phyloP scores from a whole-genome alignment of 176 grass and related monocot genomes.

The Coix lacrymajobi region DNA sequence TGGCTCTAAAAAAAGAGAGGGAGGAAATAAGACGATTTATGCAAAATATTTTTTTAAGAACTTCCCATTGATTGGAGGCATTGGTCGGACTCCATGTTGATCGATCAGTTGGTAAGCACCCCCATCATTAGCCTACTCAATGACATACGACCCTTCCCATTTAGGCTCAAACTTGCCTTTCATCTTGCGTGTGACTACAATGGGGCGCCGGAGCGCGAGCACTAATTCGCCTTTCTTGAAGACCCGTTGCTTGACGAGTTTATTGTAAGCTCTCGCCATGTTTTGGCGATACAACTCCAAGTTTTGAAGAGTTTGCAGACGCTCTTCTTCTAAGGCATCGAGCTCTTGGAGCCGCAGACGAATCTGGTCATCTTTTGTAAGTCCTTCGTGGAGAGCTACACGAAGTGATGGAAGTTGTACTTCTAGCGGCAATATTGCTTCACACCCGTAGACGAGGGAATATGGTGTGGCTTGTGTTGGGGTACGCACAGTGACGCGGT shows the following conservation, averaged over 20 bases:
- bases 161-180: background rate
- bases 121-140: too few species aligned
- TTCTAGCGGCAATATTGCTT: background rate
- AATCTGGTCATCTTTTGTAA: background rate
- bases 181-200: background rate
- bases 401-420: background rate
- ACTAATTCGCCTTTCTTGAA: background rate
- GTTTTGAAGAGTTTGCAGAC: background rate
- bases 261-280: background rate
- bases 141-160: too few species aligned
- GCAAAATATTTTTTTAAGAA: too few species aligned
- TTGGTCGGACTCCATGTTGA: too few species aligned
- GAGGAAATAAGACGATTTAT: too few species aligned
- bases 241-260: background rate
- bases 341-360: background rate
- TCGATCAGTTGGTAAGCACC: too few species aligned
- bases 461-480: background rate
- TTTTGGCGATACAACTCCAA: background rate
- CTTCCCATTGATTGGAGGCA: too few species aligned
- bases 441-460: background rate
- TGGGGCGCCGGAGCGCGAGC: background rate
- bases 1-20: too few species aligned
- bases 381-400: background rate
- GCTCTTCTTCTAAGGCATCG: background rate
- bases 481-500: too few species aligned